These are phyloP conservation scores for Rutstroemia sp. DNA, from an alignment of 2,329 filamentous ascomycete genomes.

Conservation along the genomic window DNA sequence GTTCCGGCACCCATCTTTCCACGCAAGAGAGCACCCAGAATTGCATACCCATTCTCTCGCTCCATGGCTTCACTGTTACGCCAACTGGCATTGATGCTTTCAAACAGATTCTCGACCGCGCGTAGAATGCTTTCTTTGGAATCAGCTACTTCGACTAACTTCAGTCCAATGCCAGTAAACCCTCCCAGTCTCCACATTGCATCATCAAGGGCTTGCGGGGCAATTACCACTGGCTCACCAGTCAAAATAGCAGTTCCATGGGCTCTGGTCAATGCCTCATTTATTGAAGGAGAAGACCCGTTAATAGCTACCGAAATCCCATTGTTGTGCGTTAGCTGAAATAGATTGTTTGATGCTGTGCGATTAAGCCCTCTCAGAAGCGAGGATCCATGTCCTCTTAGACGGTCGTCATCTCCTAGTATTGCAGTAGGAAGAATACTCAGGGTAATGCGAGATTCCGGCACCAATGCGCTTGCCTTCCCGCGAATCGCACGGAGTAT, in stretches of 20 bases:
- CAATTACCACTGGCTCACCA: conserved; percentile 72
- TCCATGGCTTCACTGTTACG: conserved; percentile 98
- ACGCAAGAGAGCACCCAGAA: conserved; percentile 74
- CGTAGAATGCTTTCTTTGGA: conserved; percentile 65
- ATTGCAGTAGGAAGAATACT: conserved; percentile 77
- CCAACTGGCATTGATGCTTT: conserved; percentile 86
- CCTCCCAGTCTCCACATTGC: conserved; percentile 90
- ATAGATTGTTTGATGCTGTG: conserved; percentile 58
- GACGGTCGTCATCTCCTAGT: conserved; percentile 73
- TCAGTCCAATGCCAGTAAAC: conserved; percentile 77
- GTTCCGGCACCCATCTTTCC: conserved; percentile 63
- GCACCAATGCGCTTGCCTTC: conserved; percentile 74
- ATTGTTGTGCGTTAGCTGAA: conserved; percentile 62
- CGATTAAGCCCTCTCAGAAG: conserved; percentile 71
- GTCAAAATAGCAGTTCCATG: conserved; percentile 78
- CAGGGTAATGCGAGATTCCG: conserved; percentile 73
- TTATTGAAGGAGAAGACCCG: conserved; percentile 76
- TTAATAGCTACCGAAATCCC: conserved; percentile 81
- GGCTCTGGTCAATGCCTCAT: conserved; percentile 75
- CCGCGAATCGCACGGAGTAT: conserved; percentile 83
- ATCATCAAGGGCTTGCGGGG: conserved; percentile 83
- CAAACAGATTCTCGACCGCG: conserved; percentile 76
- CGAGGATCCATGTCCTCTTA: conserved; percentile 62
- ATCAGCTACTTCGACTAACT: conserved; percentile 70
- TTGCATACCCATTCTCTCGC: conserved; percentile 85